These are phyloP conservation scores for Verticillium nonalfalfae DNA, from an alignment of 2,329 filamentous ascomycete species.

Conservation along the genomic window DNA sequence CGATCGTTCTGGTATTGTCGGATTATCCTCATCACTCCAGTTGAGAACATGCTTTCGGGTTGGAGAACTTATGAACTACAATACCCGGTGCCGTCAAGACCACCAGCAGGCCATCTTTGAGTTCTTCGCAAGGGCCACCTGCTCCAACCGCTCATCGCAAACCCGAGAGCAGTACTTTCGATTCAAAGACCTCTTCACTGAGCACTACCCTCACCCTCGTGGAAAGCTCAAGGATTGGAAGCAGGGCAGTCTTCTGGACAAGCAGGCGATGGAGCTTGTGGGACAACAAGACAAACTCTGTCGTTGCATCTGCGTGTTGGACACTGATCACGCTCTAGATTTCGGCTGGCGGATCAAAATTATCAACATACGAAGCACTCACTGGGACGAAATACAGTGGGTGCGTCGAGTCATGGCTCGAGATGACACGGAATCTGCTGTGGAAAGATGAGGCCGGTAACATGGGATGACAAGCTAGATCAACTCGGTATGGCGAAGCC, in stretches of 20 bases:
- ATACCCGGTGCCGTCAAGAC: conserved; percentile 21
- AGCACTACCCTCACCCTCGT: conserved; percentile 41
- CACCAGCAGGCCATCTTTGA: conserved; percentile 45
- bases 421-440: not conserved
- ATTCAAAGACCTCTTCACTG: conserved; percentile 57
- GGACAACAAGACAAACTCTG: conserved; percentile 4
- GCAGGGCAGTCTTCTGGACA: not conserved
- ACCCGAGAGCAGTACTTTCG: conserved; percentile 53
- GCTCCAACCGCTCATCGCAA: conserved; percentile 47
- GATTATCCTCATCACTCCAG: conserved; percentile 36
- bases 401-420: conserved; percentile 2
- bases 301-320: conserved; percentile 8
- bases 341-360: conserved; percentile 5
- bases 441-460: not conserved
- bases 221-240: conserved; percentile 6
- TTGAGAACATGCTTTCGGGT: conserved; percentile 59
- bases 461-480: not conserved
- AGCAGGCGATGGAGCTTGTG: not conserved
- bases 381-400: conserved; percentile 8
- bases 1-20: conserved; percentile 47
- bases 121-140: conserved; percentile 54
- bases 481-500: not conserved
- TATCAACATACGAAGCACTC: conserved; percentile 7
- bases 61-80: conserved; percentile 49
- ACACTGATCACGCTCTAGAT: not conserved